These are phyloP conservation scores for Xanthoparmelia taractica DNA, from an alignment of 495 filamentous ascomycete species.

Conservation along the genomic window DNA sequence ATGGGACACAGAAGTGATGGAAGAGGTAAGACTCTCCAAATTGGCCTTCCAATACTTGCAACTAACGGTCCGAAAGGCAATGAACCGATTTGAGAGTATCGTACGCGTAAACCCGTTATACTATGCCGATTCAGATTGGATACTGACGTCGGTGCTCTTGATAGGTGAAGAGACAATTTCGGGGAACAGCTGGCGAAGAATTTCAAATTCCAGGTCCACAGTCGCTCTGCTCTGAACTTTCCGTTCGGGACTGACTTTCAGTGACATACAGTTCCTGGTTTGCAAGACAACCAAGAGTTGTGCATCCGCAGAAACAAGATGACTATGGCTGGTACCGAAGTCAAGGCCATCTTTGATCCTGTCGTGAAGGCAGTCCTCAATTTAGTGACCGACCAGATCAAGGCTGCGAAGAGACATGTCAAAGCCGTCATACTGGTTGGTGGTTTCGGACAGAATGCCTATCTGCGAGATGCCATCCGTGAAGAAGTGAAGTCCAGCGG, in stretches of 20 bases:
- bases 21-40: constrained; percentile 31
- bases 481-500: constrained; percentile 14
- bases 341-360: constrained; percentile 57
- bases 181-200: constrained; percentile 18
- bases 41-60: not conserved
- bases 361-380: constrained; percentile 55
- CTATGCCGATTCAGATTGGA: not conserved
- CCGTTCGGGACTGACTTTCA: not conserved
- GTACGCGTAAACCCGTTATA: not conserved
- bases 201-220: constrained; percentile 22
- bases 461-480: constrained; percentile 35
- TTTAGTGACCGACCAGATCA: constrained; percentile 54
- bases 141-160: not conserved
- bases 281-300: constrained; percentile 36
- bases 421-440: constrained; percentile 59
- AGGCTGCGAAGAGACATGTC: constrained; percentile 29
- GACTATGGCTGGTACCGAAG: constrained; percentile 47
- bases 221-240: not conserved
- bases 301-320: constrained; percentile 54
- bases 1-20: constrained; percentile 52
- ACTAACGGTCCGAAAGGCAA: constrained; percentile 12
- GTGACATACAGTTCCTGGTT: constrained; percentile 17
- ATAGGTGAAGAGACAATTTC: constrained; percentile 20
- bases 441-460: constrained; percentile 60
- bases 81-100: constrained; percentile 22